Evolutionary conservation across 2,329 filamentous ascomycete genomes (phyloP).

Genomic region (Coniochaeta prunicola): DNA sequence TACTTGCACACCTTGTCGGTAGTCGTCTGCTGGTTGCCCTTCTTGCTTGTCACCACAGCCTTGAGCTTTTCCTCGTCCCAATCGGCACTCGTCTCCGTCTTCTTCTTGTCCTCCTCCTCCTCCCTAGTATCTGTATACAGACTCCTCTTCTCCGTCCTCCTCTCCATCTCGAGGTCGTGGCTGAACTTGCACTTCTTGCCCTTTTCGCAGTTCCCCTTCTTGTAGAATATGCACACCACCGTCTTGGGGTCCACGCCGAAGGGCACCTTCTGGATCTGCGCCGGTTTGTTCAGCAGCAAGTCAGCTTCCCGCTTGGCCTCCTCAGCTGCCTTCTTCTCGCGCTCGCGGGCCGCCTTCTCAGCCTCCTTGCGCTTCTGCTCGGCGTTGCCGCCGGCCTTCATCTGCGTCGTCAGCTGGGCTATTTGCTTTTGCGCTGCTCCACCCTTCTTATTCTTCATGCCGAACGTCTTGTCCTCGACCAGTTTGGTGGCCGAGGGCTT

Average conservation of each 20-base stretch:
- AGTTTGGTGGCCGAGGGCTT: slow-evolving; percentile 51
- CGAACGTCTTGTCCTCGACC: slow-evolving; percentile 94
- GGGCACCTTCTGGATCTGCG: slow-evolving; percentile 94
- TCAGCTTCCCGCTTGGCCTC: slow-evolving; percentile 73
- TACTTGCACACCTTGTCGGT: slow-evolving; percentile 99
- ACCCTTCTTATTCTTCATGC: slow-evolving; percentile 99
- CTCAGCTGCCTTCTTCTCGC: slow-evolving; percentile 88
- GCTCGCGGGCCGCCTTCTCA: slow-evolving; percentile 61
- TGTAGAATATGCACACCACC: slow-evolving; percentile 91
- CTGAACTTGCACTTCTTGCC: slow-evolving; percentile 97
- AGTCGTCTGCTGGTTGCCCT: slow-evolving; percentile 89
- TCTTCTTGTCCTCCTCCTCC: slow-evolving; percentile 66
- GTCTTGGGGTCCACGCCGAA: slow-evolving; percentile 99
- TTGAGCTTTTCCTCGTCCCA: slow-evolving; percentile 97
- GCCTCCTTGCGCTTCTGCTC: slow-evolving; percentile 78
- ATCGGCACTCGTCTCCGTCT: slow-evolving; percentile 86
- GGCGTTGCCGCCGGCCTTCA: slow-evolving; percentile 59
- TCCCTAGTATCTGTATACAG: slow-evolving; percentile 79
- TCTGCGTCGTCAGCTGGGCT: slow-evolving; percentile 69
- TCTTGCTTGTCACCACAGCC: slow-evolving; percentile 87
- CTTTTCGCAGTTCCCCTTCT: slow-evolving; percentile 96
- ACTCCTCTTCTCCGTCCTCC: slow-evolving; percentile 88
- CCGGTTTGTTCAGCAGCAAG: slow-evolving; percentile 80
- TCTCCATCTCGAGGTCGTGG: slow-evolving; percentile 81
- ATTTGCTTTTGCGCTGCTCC: slow-evolving; percentile 85